phyloP scores from a whole-genome alignment of 2,329 filamentous ascomycete species.

The Plenodomus lindquistii region DNA sequence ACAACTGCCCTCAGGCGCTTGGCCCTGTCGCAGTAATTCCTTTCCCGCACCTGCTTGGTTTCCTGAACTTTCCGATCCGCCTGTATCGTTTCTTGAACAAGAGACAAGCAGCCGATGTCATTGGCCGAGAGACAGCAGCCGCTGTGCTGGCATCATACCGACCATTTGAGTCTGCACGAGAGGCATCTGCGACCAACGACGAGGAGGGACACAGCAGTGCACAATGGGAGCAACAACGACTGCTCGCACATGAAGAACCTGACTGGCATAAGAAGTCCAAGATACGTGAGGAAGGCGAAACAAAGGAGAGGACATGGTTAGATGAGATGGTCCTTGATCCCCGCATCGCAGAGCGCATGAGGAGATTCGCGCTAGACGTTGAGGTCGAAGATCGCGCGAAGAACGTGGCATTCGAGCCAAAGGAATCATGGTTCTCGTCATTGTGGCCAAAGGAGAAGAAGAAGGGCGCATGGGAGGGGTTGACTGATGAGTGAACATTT shows the following conservation, averaged over 20 bases:
- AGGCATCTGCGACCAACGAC: slow-evolving; percentile 32
- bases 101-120: slow-evolving; percentile 79
- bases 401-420: slow-evolving; percentile 20
- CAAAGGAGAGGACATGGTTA: slow-evolving; percentile 69
- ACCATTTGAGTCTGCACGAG: slow-evolving; percentile 45
- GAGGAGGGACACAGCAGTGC: slow-evolving; percentile 36
- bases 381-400: slow-evolving; percentile 71
- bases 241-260: slow-evolving; percentile 71
- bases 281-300: slow-evolving; percentile 55
- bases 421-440: slow-evolving; percentile 30
- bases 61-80: slow-evolving; percentile 84
- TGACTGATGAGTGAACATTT: slow-evolving; percentile 31
- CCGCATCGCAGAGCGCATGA: slow-evolving; percentile 78
- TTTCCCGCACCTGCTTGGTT: slow-evolving; percentile 90
- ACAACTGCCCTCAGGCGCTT: slow-evolving; percentile 69
- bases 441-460: slow-evolving; percentile 40
- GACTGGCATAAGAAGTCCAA: slow-evolving; percentile 84
- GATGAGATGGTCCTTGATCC: slow-evolving; percentile 75
- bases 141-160: slow-evolving; percentile 68
- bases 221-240: slow-evolving; percentile 64
- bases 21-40: slow-evolving; percentile 72
- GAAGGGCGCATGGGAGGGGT: slow-evolving; percentile 38
- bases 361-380: slow-evolving; percentile 69
- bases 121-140: slow-evolving; percentile 85
- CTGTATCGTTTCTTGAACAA: slow-evolving; percentile 87